Conservation (phyloP, 2,329 filamentous ascomycete genomes). For the Metarhizium album region DNA sequence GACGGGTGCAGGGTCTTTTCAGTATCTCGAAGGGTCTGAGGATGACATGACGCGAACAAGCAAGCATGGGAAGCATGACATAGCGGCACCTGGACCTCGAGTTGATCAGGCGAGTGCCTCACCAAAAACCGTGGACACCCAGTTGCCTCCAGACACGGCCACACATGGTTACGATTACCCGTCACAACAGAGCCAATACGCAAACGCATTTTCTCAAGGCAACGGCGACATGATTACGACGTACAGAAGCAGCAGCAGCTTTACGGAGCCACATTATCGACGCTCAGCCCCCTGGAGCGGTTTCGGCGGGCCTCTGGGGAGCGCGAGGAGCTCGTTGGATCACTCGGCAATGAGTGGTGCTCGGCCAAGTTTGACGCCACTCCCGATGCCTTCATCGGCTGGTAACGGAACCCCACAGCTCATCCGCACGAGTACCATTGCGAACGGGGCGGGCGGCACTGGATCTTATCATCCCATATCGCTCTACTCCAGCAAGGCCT, state of each 20-base stretch:
- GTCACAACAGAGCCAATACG: constrained; percentile 30
- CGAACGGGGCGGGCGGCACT: constrained; percentile 23
- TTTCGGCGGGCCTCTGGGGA: constrained; percentile 30
- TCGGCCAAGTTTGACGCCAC: constrained; percentile 35
- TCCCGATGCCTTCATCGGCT: constrained; percentile 35
- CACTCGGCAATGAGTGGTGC: constrained; percentile 29
- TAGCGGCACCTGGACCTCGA: constrained; percentile 23
- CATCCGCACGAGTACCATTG: constrained; percentile 45
- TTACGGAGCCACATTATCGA: constrained; percentile 37
- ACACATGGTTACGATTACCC: constrained; percentile 38
- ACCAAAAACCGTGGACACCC: constrained; percentile 31
- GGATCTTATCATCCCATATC: constrained; percentile 65
- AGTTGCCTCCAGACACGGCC: constrained; percentile 25
- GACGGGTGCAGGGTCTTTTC: constrained; percentile 34
- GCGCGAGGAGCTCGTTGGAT: constrained; percentile 30
- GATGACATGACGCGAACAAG: constrained; percentile 29
- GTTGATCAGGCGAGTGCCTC: constrained; percentile 29
- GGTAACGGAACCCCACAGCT: constrained; percentile 33
- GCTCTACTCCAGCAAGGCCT: constrained; percentile 73
- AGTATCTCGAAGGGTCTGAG: constrained; percentile 41
- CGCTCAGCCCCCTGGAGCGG: constrained; percentile 29
- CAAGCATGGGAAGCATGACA: constrained; percentile 27
- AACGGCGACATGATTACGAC: constrained; percentile 44
- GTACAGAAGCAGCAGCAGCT: constrained; percentile 41
- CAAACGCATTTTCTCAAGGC: constrained; percentile 27